These are phyloP conservation scores for Quillaja saponaria DNA, from an alignment of 306 rosid genomes.

Conservation along the genomic window DNA sequence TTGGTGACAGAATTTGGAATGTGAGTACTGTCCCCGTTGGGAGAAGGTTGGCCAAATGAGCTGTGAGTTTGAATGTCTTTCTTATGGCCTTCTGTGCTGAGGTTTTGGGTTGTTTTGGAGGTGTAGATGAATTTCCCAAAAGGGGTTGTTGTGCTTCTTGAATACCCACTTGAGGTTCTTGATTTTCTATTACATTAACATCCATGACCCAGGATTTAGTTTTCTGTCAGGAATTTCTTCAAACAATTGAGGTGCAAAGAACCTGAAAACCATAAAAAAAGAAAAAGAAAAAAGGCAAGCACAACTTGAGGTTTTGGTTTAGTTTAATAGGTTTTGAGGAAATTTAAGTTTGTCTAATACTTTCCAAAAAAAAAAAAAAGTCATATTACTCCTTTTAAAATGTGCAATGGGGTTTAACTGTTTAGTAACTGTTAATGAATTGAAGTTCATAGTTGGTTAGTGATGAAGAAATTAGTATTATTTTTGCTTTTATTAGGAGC, in stretches of 20 bases:
- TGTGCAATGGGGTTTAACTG: not conserved
- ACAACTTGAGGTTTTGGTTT: conserved; percentile 29
- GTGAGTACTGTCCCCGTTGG: conserved; percentile 74
- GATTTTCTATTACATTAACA: conserved; percentile 1
- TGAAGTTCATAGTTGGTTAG: too few species aligned
- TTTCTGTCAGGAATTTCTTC: conserved; percentile 13
- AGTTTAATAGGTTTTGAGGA: not conserved
- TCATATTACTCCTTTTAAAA: not conserved
- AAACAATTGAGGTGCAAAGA: not conserved
- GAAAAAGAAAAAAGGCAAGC: not conserved
- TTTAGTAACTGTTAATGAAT: too few species aligned
- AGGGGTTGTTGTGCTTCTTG: conserved; percentile 38
- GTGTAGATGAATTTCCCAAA: conserved; percentile 23
- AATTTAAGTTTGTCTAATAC: too few species aligned
- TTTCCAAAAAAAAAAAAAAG: not conserved
- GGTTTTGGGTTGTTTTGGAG: conserved; percentile 45
- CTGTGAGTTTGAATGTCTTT: conserved; percentile 71
- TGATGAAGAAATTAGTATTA: too few species aligned
- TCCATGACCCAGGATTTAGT: conserved; percentile 23
- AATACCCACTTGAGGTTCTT: not conserved
- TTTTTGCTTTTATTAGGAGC: too few species aligned
- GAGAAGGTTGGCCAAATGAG: conserved; percentile 67
- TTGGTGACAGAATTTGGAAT: conserved; percentile 62
- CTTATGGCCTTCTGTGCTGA: conserved; percentile 55
- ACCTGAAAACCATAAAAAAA: not conserved